Conservation (phyloP, 495 filamentous ascomycete genomes). For the Neurospora hispaniola region DNA sequence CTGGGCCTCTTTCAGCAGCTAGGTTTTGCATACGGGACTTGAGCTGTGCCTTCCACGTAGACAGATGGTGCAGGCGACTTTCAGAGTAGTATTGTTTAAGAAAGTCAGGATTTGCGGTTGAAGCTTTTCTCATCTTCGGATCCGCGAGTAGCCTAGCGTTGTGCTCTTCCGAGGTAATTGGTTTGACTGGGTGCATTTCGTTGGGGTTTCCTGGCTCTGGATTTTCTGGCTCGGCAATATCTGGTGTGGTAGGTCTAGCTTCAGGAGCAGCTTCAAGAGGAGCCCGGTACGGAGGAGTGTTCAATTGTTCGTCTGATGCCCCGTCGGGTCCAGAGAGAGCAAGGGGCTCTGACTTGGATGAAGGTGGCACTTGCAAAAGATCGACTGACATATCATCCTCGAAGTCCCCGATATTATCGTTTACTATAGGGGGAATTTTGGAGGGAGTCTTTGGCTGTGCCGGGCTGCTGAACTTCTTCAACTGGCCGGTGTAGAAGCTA, state of each 20-base stretch:
- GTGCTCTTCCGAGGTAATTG: constrained; percentile 79
- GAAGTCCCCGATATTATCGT: constrained; percentile 7
- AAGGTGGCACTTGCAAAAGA: constrained; percentile 2
- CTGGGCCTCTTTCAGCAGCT: constrained; percentile 47
- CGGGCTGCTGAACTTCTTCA: constrained; percentile 33
- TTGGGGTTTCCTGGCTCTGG: constrained; percentile 8
- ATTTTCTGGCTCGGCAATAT: neutral
- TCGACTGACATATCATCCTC: constrained; percentile 16
- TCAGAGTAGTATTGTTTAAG: constrained; percentile 89
- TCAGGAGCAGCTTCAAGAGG: neutral
- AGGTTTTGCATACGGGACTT: constrained; percentile 77
- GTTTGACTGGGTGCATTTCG: constrained; percentile 9
- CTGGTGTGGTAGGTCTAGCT: neutral
- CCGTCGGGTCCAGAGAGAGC: neutral
- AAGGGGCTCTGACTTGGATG: neutral
- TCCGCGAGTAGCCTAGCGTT: constrained; percentile 74
- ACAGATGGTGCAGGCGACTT: constrained; percentile 87
- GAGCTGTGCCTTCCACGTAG: constrained; percentile 88
- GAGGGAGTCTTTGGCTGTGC: constrained; percentile 6
- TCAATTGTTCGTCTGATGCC: neutral
- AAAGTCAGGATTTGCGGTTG: constrained; percentile 82
- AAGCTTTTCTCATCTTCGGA: constrained; percentile 72
- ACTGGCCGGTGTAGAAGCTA: constrained; percentile 71
- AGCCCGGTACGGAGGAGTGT: neutral
- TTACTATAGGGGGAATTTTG: neutral